A percentile compares a stretch with the other conserved stretches of the same genome.
Evolutionary conservation across 225 moss, liverwort and hornwort genomes (phyloP).

Genomic region (Straminergon stramineum): DNA sequence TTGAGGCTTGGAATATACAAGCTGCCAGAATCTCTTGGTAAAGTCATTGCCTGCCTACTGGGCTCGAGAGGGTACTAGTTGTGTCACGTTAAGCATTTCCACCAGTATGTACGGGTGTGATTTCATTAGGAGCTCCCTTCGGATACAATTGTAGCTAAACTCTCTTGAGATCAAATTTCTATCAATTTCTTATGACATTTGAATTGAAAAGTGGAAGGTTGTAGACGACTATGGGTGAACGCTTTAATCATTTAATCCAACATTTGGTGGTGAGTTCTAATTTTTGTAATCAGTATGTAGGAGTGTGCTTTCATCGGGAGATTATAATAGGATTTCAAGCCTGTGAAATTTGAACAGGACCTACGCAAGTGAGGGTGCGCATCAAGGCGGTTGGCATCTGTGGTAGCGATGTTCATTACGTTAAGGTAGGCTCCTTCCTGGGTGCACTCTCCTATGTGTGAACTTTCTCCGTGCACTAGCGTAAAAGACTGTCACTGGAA

Average conservation of each 20-base stretch:
- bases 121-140: too few relatives aligned
- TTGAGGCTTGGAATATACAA: slow-evolving; percentile 41
- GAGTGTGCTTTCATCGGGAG: not conserved
- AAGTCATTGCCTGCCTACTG: not conserved
- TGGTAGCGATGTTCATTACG: slow-evolving; percentile 93
- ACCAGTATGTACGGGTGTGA: not conserved
- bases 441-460: not conserved
- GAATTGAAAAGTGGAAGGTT: not conserved
- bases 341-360: slow-evolving; percentile 21
- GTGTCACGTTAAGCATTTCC: not conserved
- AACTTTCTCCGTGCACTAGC: not conserved
- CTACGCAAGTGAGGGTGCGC: slow-evolving; percentile 48
- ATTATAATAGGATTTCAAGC: not conserved
- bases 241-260: not conserved
- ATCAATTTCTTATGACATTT: not conserved
- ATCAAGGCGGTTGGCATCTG: slow-evolving; percentile 97
- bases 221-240: not conserved
- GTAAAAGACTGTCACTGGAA: not conserved
- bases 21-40: slow-evolving; percentile 39
- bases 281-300: not conserved
- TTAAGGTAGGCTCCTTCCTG: slow-evolving; percentile 38
- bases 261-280: not conserved
- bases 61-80: not conserved
- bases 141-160: not conserved
- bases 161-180: not conserved